Base-by-base conservation (phyloP, 1,284 basidiomycete genomes). In the Tilletiopsis washingtonensis region DNA sequence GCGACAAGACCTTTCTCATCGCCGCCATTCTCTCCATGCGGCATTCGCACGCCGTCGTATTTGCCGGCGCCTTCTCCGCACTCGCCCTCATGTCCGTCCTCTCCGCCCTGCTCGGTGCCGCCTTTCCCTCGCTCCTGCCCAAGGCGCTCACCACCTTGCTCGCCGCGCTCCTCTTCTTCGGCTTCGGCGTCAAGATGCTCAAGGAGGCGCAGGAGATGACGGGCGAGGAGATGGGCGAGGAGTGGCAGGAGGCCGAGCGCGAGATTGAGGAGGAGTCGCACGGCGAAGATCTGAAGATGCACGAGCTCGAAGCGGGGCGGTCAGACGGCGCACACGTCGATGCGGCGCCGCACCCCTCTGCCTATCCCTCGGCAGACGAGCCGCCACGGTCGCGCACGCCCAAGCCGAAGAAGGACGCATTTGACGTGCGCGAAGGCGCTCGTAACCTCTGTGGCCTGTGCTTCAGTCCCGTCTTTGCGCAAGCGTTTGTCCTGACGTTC, bases 1-100 rank as follows among this genome's bases (percentile, higher is more conserved):
- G 93, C 41, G 94, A 98, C 82, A 97, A 97, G 76, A 98, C 93
- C 0, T 98, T 98, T 73, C 83, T 98, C 54, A 96, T 97, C 42
- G 80, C 93, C 20, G 94, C 93, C 51, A 91, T 99, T 64, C 84
- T 99, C 61, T 88, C 93, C 7, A 93, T 94, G 83, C 84, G 91
- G 2, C 90, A 96, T 71, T 82, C 88, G 0, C 83, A 90, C 12
- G 68, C 84, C 40, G 77, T 84, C 49, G 91, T 98, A 47, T 97
- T 97, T 72, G 78, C 80, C 1, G 93, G 93, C 42, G 91, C 91
- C 1, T 86, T 97, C 65, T 79, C 81, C 21, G 88, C 88, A 1
- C 80, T 99, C 37, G 80, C 87, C 41, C 76, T 96, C 75, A 99
- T 99, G 93, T 71, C 69, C 29, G 51, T 68, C 15, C 61, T 73